A percentile compares a stretch with the other conserved stretches of the same genome.
These are phyloP conservation scores for Arabis hirsuta DNA, from an alignment of 345 rosid species.

Conservation along the genomic window DNA sequence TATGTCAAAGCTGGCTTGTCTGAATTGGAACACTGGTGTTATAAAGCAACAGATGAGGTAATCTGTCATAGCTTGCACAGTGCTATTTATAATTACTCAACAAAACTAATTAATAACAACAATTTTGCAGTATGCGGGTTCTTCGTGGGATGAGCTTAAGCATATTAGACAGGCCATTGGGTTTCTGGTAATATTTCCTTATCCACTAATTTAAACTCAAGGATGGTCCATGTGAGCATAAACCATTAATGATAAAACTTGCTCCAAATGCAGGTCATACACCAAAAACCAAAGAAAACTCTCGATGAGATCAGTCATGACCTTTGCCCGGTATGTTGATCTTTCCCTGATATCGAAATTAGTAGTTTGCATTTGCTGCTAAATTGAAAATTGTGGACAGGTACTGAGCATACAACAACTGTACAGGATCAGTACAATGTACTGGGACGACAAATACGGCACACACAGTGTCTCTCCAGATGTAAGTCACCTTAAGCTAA, in stretches of 20 bases:
- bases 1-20: constrained; percentile 92
- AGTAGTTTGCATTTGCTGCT: neutral
- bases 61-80: constrained; percentile 21
- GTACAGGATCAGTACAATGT: constrained; percentile 89
- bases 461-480: constrained; percentile 87
- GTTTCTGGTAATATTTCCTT: constrained; percentile 67
- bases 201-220: constrained; percentile 1
- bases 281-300: constrained; percentile 91
- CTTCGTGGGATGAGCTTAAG: constrained; percentile 94
- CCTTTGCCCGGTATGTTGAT: constrained; percentile 79
- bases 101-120: constrained; percentile 6
- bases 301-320: constrained; percentile 92
- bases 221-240: neutral
- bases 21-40: constrained; percentile 96
- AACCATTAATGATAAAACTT: neutral
- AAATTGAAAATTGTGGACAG: constrained; percentile 44
- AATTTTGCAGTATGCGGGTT: constrained; percentile 80
- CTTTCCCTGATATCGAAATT: neutral
- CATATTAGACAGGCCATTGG: constrained; percentile 95
- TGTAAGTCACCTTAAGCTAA: constrained; percentile 57
- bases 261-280: constrained; percentile 69
- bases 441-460: constrained; percentile 98
- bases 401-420: constrained; percentile 90
- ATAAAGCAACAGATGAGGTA: constrained; percentile 95
- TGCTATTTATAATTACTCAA: neutral